phyloP scores from a whole-genome alignment of 495 filamentous ascomycete species.

The Opeltia flavorubescens region DNA sequence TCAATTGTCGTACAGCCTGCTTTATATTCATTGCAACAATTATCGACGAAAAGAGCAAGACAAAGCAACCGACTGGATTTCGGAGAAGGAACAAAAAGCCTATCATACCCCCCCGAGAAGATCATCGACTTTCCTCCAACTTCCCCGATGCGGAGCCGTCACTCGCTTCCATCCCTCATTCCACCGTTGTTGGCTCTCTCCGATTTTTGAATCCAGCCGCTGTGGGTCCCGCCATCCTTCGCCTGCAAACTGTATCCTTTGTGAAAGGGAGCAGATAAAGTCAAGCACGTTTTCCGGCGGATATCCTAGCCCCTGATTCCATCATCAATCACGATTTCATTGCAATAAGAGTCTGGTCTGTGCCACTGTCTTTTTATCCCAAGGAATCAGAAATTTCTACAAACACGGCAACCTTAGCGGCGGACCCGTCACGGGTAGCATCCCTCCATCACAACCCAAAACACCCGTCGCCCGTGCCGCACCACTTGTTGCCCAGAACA shows the following conservation, averaged over 20 bases:
- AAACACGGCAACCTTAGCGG: background rate
- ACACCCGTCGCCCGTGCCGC: constrained; percentile 1
- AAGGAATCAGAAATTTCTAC: background rate
- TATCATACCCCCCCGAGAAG: background rate
- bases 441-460: background rate
- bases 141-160: background rate
- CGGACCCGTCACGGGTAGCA: background rate
- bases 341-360: background rate
- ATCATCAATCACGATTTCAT: no score
- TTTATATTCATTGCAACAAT: no score
- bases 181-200: background rate
- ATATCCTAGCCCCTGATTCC: no score
- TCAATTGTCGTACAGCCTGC: background rate
- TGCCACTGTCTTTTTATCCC: background rate
- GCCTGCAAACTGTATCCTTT: no score
- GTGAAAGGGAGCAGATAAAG: no score
- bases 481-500: background rate
- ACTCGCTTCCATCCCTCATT: background rate
- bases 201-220: background rate
- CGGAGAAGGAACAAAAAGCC: background rate
- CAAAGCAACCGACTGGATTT: background rate
- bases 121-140: background rate
- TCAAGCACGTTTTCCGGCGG: no score
- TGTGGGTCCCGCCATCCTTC: background rate
- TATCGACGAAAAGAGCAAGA: background rate